Evolutionary conservation across 2,329 filamentous ascomycete genomes (phyloP).

Genomic region (Botryotinia calthae): DNA sequence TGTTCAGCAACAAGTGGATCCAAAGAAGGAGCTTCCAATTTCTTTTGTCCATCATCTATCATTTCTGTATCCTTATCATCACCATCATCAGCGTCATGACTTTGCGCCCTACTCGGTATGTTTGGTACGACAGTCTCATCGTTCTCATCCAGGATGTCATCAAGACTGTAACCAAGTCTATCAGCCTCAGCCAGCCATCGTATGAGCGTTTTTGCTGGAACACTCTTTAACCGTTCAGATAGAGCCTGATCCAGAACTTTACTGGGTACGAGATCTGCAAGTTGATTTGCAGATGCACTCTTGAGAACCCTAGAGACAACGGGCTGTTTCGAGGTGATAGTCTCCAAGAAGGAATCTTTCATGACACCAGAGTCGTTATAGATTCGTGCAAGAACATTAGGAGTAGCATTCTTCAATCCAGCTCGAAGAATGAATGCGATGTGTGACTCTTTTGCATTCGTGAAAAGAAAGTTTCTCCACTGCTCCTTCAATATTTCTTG

Average conservation of each 20-base stretch:
- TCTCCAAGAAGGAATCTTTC: constrained; percentile 25
- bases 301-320: constrained; percentile 28
- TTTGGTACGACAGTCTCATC: constrained; percentile 30
- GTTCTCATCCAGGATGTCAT: constrained; percentile 34
- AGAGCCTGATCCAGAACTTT: constrained; percentile 29
- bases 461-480: constrained; percentile 32
- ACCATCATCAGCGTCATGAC: constrained; percentile 7
- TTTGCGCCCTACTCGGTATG: constrained; percentile 5
- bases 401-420: constrained; percentile 32
- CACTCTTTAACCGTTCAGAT: constrained; percentile 26
- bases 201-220: constrained; percentile 30
- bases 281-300: constrained; percentile 20
- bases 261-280: constrained; percentile 25
- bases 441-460: constrained; percentile 28
- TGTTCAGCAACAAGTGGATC: constrained; percentile 22
- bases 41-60: constrained; percentile 9
- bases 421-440: constrained; percentile 33
- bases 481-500: constrained; percentile 29
- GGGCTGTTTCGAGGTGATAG: constrained; percentile 21
- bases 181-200: constrained; percentile 32
- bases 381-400: constrained; percentile 28
- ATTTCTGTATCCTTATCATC: constrained; percentile 17
- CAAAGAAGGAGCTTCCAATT: background rate
- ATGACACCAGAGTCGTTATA: constrained; percentile 29
- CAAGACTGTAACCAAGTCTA: constrained; percentile 33